Evolutionary conservation across 2,329 filamentous ascomycete species (phyloP), one percentile per base, ranked within the genome.

Genomic region (Pyricularia grisea): DNA sequence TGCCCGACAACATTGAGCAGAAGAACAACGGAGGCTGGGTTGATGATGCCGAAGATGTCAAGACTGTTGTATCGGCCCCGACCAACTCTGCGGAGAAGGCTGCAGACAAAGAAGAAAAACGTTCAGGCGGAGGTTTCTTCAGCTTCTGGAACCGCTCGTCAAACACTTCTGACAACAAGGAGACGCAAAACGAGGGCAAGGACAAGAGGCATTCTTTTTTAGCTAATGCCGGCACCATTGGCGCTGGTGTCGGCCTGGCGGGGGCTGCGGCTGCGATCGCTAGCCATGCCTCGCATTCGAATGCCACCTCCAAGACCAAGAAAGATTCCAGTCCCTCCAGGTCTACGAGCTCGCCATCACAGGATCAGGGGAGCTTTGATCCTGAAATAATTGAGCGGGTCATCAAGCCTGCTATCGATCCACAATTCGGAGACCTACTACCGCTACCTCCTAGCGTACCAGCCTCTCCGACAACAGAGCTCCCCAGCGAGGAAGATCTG

Each of bases 161-260:
- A 12, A 27, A 28, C 28, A 50, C 71, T 78, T 79, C 12, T 79
- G 79, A 79, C 70, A 76, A 71, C 68, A 77, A 77, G 42, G 75
- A 79, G 67, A 78, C 80, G 69, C 80, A 81, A 66, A 77, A 78
- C 25, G 58, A 64, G 20, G 55, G 14, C 33, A 36, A 17, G 10
- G 67, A 77, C 61, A 77, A 77, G 71, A 79, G 81, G 77, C 78
- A 84, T 80, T 87, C 87, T 89, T 89, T 90, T 89, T 89, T 89
- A 89, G 88, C 79, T 89, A 87, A 85, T 83, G 85, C 88, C 87
- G 87, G 81, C 84, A 89, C 84, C 84, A 82, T 85, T 87, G 87
- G 87, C 87, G 85, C 84, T 83, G 87, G 87, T 89, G 87, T 81
- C 87, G 87, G 88, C 85, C 77, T 85, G 79, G 83, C 81, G 81